Conservation (phyloP, 768 basidiomycete species). For the Lactarius quietus region DNA sequence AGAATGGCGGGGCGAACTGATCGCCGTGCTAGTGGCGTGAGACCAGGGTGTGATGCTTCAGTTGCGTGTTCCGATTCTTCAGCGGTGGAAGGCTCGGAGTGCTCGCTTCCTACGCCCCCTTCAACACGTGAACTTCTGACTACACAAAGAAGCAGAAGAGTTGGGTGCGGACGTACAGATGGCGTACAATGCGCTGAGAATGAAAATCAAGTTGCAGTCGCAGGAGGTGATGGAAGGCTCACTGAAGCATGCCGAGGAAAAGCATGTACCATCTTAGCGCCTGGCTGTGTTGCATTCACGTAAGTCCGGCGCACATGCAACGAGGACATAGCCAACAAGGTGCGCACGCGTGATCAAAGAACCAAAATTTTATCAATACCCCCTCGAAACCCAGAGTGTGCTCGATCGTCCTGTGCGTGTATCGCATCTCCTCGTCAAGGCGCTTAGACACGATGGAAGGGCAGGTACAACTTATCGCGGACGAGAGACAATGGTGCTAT, state of each 20-base stretch:
- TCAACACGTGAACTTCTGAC: constrained; percentile 1
- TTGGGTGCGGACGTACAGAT: constrained; percentile 58
- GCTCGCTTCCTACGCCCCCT: too few relatives aligned
- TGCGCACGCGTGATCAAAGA: constrained; percentile 84
- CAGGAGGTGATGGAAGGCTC: constrained; percentile 16
- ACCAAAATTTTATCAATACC: constrained; percentile 91
- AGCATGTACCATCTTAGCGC: constrained; percentile 82
- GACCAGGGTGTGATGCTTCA: too few relatives aligned
- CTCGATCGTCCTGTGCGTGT: constrained; percentile 66
- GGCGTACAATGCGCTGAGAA: constrained; percentile 71
- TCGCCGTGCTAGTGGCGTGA: too few relatives aligned
- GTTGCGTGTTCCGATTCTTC: too few relatives aligned
- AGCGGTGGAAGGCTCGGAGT: too few relatives aligned
- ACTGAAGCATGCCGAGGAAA: constrained; percentile 86
- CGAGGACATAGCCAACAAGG: constrained; percentile 11
- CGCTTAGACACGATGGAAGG: too few relatives aligned
- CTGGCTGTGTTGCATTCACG: constrained; percentile 44
- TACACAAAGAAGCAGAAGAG: background rate
- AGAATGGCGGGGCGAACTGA: too few relatives aligned
- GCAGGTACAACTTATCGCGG: constrained; percentile 80
- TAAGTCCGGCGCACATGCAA: constrained; percentile 8
- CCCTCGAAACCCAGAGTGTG: constrained; percentile 82
- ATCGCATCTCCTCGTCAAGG: background rate
- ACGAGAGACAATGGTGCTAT: constrained; percentile 84
- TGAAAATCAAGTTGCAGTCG: constrained; percentile 17